Evolutionary conservation across 2,329 filamentous ascomycete species (phyloP).

Genomic region (Alternaria metachromatica): DNA sequence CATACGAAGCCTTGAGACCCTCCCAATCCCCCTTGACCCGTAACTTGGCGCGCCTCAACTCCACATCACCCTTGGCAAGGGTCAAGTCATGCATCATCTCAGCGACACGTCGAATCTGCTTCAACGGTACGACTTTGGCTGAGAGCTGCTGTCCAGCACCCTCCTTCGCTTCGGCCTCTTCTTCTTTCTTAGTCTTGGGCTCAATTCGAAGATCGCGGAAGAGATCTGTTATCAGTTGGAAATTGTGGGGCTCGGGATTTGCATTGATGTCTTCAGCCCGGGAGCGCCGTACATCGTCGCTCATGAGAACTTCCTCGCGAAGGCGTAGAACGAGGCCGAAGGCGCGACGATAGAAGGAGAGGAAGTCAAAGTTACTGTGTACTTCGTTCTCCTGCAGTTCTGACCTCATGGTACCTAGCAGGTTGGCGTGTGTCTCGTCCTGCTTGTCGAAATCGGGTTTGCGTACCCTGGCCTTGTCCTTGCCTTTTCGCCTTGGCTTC

Average conservation of each 20-base stretch:
- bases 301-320: conserved; percentile 15
- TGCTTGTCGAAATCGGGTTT: conserved; percentile 11
- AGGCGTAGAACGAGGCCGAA: conserved; percentile 14
- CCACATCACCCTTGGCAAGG: conserved; percentile 7
- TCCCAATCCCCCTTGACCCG: neutral
- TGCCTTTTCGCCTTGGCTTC: neutral
- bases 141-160: conserved; percentile 11
- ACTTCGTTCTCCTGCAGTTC: conserved; percentile 19
- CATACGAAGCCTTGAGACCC: conserved; percentile 7
- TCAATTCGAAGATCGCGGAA: conserved; percentile 13
- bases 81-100: conserved; percentile 18
- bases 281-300: conserved; percentile 3
- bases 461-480: conserved; percentile 6
- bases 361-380: conserved; percentile 29
- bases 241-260: conserved; percentile 8
- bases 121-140: neutral
- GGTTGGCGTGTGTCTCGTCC: conserved; percentile 1
- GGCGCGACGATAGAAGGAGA: conserved; percentile 24
- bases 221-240: conserved; percentile 11
- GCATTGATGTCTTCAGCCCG: conserved; percentile 1
- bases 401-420: conserved; percentile 11
- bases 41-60: conserved; percentile 10
- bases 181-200: conserved; percentile 9
- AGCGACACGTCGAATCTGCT: conserved; percentile 4
- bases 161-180: neutral